These are phyloP conservation scores for Uronychia setigera DNA, from an alignment of 73 alveolate species.

Conservation along the genomic window DNA sequence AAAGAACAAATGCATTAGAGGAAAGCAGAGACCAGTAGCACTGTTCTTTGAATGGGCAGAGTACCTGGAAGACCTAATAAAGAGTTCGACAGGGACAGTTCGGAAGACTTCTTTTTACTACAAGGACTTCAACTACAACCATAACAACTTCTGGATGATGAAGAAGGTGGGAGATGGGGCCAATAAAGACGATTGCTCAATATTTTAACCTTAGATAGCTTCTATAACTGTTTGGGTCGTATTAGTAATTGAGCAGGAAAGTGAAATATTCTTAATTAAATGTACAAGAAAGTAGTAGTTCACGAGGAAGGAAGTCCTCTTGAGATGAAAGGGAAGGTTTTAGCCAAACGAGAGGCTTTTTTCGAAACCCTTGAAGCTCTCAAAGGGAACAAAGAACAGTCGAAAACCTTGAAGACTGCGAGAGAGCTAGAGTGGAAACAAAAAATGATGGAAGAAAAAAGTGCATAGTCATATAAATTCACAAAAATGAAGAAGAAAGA, in stretches of 20 bases:
- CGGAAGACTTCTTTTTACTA: not conserved
- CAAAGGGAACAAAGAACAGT: not conserved
- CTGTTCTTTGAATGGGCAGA: slow-evolving; percentile 59
- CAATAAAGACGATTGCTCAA: not conserved
- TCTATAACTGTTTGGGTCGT: no score
- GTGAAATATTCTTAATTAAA: no score
- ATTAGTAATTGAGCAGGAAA: no score
- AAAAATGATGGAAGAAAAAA: not conserved
- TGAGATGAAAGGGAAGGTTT: not conserved
- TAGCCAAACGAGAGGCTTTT: not conserved
- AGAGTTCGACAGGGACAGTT: not conserved
- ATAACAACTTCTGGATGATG: slow-evolving; percentile 1
- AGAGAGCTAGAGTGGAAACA: not conserved
- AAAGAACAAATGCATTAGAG: slow-evolving; percentile 35
- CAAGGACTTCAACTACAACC: not conserved
- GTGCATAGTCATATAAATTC: not conserved
- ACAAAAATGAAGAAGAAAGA: not conserved
- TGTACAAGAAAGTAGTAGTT: not conserved
- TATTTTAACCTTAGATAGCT: not conserved
- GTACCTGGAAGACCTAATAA: slow-evolving; percentile 5
- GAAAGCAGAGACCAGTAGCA: slow-evolving; percentile 56
- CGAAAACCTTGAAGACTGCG: not conserved
- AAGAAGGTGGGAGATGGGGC: not conserved
- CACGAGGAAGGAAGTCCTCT: not conserved
- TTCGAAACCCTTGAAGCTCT: not conserved